Percentiles rank a stretch among this genome's conserved stretches.
These are phyloP conservation scores for Takashimella koratensis DNA, from an alignment of 1,284 basidiomycete species.

Conservation along the genomic window DNA sequence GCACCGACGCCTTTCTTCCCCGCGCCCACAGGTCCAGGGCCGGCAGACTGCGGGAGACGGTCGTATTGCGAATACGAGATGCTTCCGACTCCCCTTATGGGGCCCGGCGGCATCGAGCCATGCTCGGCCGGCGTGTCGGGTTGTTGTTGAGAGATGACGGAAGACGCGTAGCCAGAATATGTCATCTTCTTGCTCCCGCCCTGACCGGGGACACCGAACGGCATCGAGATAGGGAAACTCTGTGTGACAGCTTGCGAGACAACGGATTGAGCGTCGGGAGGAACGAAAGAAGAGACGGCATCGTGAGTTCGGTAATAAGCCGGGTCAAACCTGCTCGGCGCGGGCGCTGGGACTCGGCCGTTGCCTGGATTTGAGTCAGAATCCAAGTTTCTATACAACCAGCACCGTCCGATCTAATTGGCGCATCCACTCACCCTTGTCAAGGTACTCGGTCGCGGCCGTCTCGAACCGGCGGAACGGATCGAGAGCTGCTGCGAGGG, in stretches of 20 bases:
- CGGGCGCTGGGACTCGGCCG: slow-evolving; percentile 57
- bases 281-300: slow-evolving; percentile 79
- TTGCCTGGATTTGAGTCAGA: too few relatives aligned
- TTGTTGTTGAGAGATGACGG: slow-evolving; percentile 83
- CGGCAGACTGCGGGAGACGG: slow-evolving; percentile 52
- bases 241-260: slow-evolving; percentile 86
- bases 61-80: slow-evolving; percentile 80
- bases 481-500: slow-evolving; percentile 79
- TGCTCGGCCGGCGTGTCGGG: slow-evolving; percentile 64
- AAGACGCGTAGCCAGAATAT: slow-evolving; percentile 81
- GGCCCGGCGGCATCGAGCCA: slow-evolving; percentile 16
- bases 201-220: slow-evolving; percentile 57
- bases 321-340: slow-evolving; percentile 85
- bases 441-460: slow-evolving; percentile 62
- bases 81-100: slow-evolving; percentile 42
- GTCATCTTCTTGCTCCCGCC: slow-evolving; percentile 53
- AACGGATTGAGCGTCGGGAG: slow-evolving; percentile 88
- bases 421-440: slow-evolving; percentile 32
- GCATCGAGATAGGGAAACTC: slow-evolving; percentile 65
- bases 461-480: slow-evolving; percentile 81
- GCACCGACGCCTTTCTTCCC: not conserved
- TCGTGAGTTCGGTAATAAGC: slow-evolving; percentile 95
- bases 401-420: too few relatives aligned
- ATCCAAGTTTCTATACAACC: too few relatives aligned
- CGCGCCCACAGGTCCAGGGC: not conserved